Evolutionary conservation across 441 rosid species (phyloP), one percentile per base, ranked within the genome.

Genomic region (Omphalea diandra): DNA sequence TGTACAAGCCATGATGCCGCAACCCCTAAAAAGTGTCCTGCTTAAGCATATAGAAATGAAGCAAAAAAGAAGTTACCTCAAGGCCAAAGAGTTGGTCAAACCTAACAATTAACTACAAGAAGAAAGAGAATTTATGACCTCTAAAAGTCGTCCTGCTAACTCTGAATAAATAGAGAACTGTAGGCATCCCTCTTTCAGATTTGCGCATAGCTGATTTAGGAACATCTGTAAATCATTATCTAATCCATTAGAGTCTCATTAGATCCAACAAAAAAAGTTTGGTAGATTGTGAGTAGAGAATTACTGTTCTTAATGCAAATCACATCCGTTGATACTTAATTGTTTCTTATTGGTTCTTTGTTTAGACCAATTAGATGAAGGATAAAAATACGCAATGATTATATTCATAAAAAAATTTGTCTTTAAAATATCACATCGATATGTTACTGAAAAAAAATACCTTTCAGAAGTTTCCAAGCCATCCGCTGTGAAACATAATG

Each of bases 391-490:
- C 58, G 8, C 14, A 46, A 4, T 4, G 22, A 5, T 7, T n/a
- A 52, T 3, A 68, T 60, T 20, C 18, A 24, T 17, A 40, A 55
- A 46, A 69, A 35, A 26, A 10, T 33, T 2, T 18, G 40, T 3
- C 26, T 18, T 59, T n/a, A 33, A n/a, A 59, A 17, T 20, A 7
- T 54, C 2, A 29, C 59, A 12, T 12, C 27, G 59, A 33, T 35
- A 20, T 35, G 26, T 33, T 35, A 59, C 5, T 35, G 1, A 49
- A 49, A 26, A 15, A 40, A 65, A 33, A 35, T 88, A 93, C 95
- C 99, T 82, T 93, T 93, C 27, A 95, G 87, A 81, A 95, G 97
- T 81, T 95, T 93, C 98, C 98, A 93, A 29, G 99, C 99, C 84
- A 85, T 82, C 75, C 91, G 85, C 78, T 84, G 96, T 24, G 98